phyloP scores from a whole-genome alignment of 257 asterid genomes.

The Lithospermum erythrorhizon region DNA sequence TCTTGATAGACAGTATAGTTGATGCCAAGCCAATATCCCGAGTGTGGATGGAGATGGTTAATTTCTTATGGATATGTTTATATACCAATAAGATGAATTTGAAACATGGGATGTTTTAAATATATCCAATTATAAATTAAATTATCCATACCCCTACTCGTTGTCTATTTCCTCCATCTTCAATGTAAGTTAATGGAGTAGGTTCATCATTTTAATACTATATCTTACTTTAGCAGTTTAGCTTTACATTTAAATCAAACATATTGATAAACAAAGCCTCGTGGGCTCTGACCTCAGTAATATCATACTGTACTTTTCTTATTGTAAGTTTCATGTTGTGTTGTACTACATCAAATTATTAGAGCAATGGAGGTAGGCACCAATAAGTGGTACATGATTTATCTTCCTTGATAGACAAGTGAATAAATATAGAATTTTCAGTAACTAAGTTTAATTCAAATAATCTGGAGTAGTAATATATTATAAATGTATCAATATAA shows the following conservation, averaged over 20 bases:
- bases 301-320: conserved; percentile 19
- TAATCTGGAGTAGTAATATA: no score
- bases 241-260: not conserved
- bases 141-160: conserved; percentile 4
- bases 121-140: conserved; percentile 1
- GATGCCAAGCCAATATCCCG: conserved; percentile 14
- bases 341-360: not conserved
- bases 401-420: no score
- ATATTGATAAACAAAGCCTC: conserved; percentile 4
- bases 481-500: no score
- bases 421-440: no score
- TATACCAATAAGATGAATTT: conserved; percentile 32
- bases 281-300: conserved; percentile 18
- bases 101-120: conserved; percentile 22
- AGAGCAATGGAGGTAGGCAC: not conserved
- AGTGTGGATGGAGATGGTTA: conserved; percentile 15
- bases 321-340: conserved; percentile 14
- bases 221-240: no score
- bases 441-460: no score
- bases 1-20: conserved; percentile 33
- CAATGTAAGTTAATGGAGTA: not conserved
- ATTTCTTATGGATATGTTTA: conserved; percentile 35
- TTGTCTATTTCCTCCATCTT: not conserved
- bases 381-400: not conserved
- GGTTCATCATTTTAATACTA: no score